phyloP scores from a whole-genome alignment of 2,329 filamentous ascomycete genomes.

The Helotiales sp. region DNA sequence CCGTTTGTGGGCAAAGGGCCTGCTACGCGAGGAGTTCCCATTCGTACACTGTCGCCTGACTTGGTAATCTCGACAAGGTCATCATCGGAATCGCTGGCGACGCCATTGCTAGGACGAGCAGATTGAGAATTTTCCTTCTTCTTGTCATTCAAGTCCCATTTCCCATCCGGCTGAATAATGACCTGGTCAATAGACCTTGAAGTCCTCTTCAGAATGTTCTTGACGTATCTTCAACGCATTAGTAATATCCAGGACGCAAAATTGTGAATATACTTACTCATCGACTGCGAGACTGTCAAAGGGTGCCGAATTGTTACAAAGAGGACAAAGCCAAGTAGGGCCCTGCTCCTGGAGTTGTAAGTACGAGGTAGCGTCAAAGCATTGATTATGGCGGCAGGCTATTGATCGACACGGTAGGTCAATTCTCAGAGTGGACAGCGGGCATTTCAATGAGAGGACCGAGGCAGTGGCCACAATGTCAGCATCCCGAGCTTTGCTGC shows the following conservation, averaged over 20 bases:
- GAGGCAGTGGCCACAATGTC: slow-evolving; percentile 90
- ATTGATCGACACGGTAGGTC: slow-evolving; percentile 78
- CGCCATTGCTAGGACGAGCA: slow-evolving; percentile 31
- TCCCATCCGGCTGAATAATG: slow-evolving; percentile 84
- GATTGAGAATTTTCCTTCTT: slow-evolving; percentile 27
- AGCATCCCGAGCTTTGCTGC: slow-evolving; percentile 78
- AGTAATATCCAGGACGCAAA: slow-evolving; percentile 24
- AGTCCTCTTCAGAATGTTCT: slow-evolving; percentile 81
- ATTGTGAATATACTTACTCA: slow-evolving; percentile 61
- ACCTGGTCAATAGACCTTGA: slow-evolving; percentile 77
- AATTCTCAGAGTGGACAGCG: slow-evolving; percentile 84
- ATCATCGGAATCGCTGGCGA: slow-evolving; percentile 49
- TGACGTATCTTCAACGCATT: slow-evolving; percentile 70
- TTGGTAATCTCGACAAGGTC: slow-evolving; percentile 56
- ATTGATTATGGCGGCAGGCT: slow-evolving; percentile 87
- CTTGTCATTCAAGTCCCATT: slow-evolving; percentile 61
- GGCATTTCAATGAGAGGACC: slow-evolving; percentile 90
- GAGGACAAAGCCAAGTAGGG: slow-evolving; percentile 94
- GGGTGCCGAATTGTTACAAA: slow-evolving; percentile 82
- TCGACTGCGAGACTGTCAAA: slow-evolving; percentile 88
- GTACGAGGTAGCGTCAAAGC: slow-evolving; percentile 92
- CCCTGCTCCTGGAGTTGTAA: slow-evolving; percentile 94
- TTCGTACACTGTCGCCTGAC: slow-evolving; percentile 40
- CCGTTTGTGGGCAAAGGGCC: slow-evolving; percentile 34
- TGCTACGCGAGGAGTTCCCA: slow-evolving; percentile 28